Evolutionary conservation across 1,139 yeast species (phyloP), one percentile per base, ranked within the genome.

Genomic region (Pichia sp.): DNA sequence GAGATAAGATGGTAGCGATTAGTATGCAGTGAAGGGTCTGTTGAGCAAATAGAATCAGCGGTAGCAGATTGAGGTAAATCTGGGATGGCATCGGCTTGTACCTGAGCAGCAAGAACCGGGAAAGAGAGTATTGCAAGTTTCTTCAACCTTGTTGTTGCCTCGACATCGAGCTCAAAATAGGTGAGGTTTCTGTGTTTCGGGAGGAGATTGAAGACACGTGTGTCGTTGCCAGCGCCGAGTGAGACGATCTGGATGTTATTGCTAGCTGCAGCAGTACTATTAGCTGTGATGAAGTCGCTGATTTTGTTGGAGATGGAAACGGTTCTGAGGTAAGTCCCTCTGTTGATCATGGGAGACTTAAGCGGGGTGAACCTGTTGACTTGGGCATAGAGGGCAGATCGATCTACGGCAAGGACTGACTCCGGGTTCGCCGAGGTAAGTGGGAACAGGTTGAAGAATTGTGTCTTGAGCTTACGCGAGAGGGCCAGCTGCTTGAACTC

Each of bases 151-250:
- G 77, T 71, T 2, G 86, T 74, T 22, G 70, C 78, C 1, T 72
- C 68, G 54, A 84, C 89, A 60, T 91, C 98, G 20, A 86, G 57
- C 58, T 91, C 98, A 40, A 80, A 69, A 55, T 78, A 82, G 3
- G 61, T 58, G 31, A 80, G 50, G 25, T 58, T 53, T 2, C 54
- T 6, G 33, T 51, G 40, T n/a, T 53, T 35, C 4, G 59, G 52
- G 35, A 84, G 58, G 3, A 77, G 43, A 5, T 66, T 59, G 54
- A 85, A 84, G 6, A 75, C 71, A 45, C 97, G 62, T 1, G 96
- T 79, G 60, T 91, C 98, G n/a, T 94, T 84, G 1, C 98, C 98
- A n/a, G 96, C 85, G 0, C 98, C 98, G 19, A 91, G 61, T 4
- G 93, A 86, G 0, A 91, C 62, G 10, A 91, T 73, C 56, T 88